These are phyloP conservation scores for Pestalotiopsis sp. DNA, from an alignment of 2,329 filamentous ascomycete species.

Conservation along the genomic window DNA sequence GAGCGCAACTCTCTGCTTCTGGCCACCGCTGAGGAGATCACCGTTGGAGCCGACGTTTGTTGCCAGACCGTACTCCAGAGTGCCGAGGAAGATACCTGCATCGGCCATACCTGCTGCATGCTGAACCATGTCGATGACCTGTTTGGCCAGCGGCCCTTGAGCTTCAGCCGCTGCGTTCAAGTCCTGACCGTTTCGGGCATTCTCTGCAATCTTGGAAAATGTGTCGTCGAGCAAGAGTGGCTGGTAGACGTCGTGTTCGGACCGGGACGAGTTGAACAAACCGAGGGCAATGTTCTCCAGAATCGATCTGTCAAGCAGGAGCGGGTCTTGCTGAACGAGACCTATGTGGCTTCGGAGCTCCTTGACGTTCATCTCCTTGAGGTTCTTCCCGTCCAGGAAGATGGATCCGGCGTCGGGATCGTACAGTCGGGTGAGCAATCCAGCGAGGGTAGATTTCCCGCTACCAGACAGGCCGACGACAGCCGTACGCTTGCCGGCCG, in stretches of 20 bases:
- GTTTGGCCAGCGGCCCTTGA: conserved; percentile 44
- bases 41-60: conserved; percentile 46
- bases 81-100: conserved; percentile 49
- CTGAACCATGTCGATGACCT: conserved; percentile 54
- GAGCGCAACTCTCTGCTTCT: conserved; percentile 52
- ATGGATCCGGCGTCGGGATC: conserved; percentile 53
- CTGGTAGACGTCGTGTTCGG: conserved; percentile 38
- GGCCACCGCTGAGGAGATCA: conserved; percentile 45
- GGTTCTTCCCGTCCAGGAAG: conserved; percentile 48
- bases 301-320: conserved; percentile 35
- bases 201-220: conserved; percentile 52
- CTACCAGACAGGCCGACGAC: conserved; percentile 53
- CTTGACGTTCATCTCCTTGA: conserved; percentile 49
- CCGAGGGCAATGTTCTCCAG: conserved; percentile 42
- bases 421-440: conserved; percentile 59
- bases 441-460: conserved; percentile 53
- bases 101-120: conserved; percentile 60
- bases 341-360: conserved; percentile 32
- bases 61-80: conserved; percentile 47
- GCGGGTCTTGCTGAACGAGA: conserved; percentile 36
- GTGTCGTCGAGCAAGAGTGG: conserved; percentile 48
- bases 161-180: conserved; percentile 45
- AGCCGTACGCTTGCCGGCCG: conserved; percentile 43
- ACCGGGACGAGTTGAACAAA: conserved; percentile 33
- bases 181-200: conserved; percentile 53